These are phyloP conservation scores for Puccinia coronata DNA, from an alignment of 1,284 basidiomycete species.

Conservation along the genomic window DNA sequence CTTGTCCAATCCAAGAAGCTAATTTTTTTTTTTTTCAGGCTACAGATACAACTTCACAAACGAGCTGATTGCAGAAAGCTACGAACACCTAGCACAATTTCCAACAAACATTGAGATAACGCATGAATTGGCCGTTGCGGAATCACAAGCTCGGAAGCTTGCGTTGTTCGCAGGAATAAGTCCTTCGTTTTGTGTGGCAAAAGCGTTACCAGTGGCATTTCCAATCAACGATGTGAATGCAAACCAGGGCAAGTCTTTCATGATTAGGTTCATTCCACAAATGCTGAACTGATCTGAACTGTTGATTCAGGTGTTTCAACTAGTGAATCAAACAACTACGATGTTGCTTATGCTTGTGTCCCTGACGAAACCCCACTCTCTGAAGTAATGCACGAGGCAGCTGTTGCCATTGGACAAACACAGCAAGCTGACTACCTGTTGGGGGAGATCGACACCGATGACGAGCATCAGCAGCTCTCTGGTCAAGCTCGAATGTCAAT, in stretches of 20 bases:
- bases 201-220: no score
- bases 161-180: no score
- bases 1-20: no score
- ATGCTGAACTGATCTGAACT: no score
- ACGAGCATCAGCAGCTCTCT: neutral
- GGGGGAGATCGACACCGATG: neutral
- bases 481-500: constrained; percentile 23
- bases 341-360: constrained; percentile 8
- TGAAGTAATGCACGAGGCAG: constrained; percentile 2
- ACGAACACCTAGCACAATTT: neutral
- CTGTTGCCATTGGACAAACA: neutral
- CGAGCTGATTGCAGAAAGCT: neutral
- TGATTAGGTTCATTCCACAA: no score
- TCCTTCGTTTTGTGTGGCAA: no score
- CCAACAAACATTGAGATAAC: constrained; percentile 17
- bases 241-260: no score
- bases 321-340: neutral
- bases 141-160: constrained; percentile 9
- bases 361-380: constrained; percentile 4
- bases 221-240: no score
- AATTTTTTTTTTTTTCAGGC: no score
- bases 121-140: neutral
- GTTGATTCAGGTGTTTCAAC: constrained; percentile 28
- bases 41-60: constrained; percentile 25
- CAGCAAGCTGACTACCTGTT: neutral